phyloP scores from a whole-genome alignment of 371 early-diverging fungal species.

The Phascolomyces articulosus region DNA sequence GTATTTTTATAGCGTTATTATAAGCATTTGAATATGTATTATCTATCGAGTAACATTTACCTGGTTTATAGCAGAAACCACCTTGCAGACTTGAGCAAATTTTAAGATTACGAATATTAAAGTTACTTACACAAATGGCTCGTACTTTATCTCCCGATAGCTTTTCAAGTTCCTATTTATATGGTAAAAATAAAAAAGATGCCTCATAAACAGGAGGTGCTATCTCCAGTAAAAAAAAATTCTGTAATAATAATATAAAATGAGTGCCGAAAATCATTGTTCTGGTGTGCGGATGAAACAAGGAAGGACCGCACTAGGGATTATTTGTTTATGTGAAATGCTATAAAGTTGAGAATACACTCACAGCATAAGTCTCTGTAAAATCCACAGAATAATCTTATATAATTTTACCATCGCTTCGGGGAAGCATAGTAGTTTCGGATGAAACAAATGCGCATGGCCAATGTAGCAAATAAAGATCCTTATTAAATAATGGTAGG shows the following conservation, averaged over 20 bases:
- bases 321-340: background rate
- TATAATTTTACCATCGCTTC: slow-evolving; percentile 25
- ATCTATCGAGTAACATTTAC: slow-evolving; percentile 27
- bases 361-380: slow-evolving; percentile 50
- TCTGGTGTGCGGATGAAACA: too few species aligned
- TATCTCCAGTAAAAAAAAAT: too few species aligned
- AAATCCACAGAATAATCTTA: slow-evolving; percentile 21
- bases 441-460: too few species aligned
- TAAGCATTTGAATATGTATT: slow-evolving; percentile 6
- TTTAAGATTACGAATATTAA: slow-evolving; percentile 52
- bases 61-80: slow-evolving; percentile 70
- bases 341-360: background rate
- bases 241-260: too few species aligned
- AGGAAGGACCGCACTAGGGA: too few species aligned
- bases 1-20: background rate
- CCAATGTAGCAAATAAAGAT: slow-evolving; percentile 68
- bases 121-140: slow-evolving; percentile 72
- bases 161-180: slow-evolving; percentile 54
- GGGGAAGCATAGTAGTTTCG: slow-evolving; percentile 9
- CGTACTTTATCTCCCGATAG: slow-evolving; percentile 61
- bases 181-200: background rate
- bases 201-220: background rate
- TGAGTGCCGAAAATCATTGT: too few species aligned
- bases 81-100: slow-evolving; percentile 54
- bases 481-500: too few species aligned